Evolutionary conservation across 139 green algal species (phyloP), one percentile per base, ranked within the genome.

Genomic region (Micromonas commoda): DNA sequence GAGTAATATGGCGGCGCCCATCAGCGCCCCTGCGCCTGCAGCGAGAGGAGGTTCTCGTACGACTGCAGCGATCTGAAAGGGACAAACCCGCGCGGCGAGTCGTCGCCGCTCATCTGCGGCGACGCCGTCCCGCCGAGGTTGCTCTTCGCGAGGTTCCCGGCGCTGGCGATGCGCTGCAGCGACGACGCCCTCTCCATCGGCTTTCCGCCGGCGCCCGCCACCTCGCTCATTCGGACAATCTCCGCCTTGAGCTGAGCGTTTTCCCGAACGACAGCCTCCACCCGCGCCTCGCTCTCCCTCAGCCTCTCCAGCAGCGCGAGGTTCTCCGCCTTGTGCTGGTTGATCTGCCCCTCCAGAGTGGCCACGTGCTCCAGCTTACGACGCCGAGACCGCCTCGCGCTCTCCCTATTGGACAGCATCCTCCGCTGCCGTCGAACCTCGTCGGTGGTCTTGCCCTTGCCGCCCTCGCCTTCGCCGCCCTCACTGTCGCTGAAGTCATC

Each of bases 301-400:
- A 31, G 29, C 1, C 38, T 24, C 16, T 39, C 6, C 51, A 53
- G 4, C 9, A 60, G 23, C 45, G 33, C 16, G 16, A 13, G 13
- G 16, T 53, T 33, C 16, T 77, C 71, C 26, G 9, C 20, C 34
- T 77, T 24, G 5, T 61, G 53, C 32, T 1, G 2, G 1, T 32
- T 52, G 28, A 77, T 77, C 53, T 77, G 45, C 3, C 33, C 45
- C 33, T 77, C 71, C 26, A 77, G 28, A 4, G 52, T 66, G 9
- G 71, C 52, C 19, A 77, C 52, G 53, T 68, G 71, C 52, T 77
- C 71, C 19, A 69, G 53, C 26, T 77, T 77, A 26, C 71, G 21
- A 39, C 71, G n/a, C 0, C 71, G 45, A 3, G 23, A 45, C n/a
- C 71, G 52, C 29, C 71, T 1, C 2, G 71, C 71, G 28, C 20